Evolutionary conservation across 257 asterid species (phyloP), one percentile per base, ranked within the genome.

Genomic region (Capsicum rhomboideum): DNA sequence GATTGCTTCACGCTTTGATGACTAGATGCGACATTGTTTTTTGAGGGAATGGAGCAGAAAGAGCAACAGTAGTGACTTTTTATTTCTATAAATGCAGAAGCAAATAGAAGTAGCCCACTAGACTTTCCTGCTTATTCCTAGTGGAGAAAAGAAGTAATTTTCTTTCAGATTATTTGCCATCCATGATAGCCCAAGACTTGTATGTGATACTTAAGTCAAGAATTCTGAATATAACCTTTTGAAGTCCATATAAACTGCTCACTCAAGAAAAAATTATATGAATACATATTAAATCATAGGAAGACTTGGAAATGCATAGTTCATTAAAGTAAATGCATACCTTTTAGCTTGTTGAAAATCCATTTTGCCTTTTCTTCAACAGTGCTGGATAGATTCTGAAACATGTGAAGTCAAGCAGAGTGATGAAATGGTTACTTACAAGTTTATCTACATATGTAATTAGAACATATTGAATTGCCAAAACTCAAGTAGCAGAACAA

Each of bases 291-390:
- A 40, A 74, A 21, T 74, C n/a, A 74, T 2, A 74, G 21, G 21
- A 40, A 46, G 58, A 23, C 21, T 34, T 6, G 59, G 14, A 37
- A 74, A 74, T 46, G 59, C 31, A 42, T 1, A 78, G 11, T 31
- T 53, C 31, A 80, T 20, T 77, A 46, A 77, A 77, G 81, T 16
- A 75, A 14, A 11, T 7, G 18, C 67, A 2, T 87, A 96, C 99
- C 99, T 94, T 96, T 96, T 87, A 96, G 96, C 90, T 94, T 96
- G 93, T 96, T 93, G 97, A 96, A 96, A 69, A 96, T 72, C 98
- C 98, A 96, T 90, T 94, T 96, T 13, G 99, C 99, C 90, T 93
- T 96, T 91, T 96, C 98, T 85, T 95, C 99, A 17, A 95, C 97
- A 0, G 99, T 92, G 88, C 68, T 94, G 4, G 99, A 92, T 61